Conservation (phyloP, 495 filamentous ascomycete species). For the Penicillium paradoxum region DNA sequence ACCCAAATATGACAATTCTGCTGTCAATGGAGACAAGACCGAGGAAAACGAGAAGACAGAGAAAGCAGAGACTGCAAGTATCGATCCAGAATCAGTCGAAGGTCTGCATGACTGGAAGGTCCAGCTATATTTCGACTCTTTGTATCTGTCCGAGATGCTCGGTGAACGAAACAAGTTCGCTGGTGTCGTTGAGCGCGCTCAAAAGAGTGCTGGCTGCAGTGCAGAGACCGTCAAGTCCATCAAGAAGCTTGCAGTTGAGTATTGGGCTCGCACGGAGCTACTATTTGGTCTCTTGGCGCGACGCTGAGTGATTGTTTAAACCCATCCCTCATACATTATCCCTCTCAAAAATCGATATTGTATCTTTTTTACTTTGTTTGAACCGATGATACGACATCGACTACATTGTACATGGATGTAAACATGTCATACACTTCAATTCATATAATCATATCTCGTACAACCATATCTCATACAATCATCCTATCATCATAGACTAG, state of each 20-base stretch:
- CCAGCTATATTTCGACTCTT: conserved; percentile 75
- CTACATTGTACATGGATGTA: neutral
- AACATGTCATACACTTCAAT: neutral
- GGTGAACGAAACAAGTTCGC: conserved; percentile 37
- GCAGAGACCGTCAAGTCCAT: conserved; percentile 44
- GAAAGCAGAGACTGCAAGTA: neutral
- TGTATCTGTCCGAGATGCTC: conserved; percentile 56
- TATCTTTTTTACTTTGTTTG: neutral
- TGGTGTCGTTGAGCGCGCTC: conserved; percentile 41
- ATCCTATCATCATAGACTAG: neutral
- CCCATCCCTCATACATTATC: neutral
- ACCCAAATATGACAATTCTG: neutral
- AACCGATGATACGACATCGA: neutral
- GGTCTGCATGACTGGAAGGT: conserved; percentile 51
- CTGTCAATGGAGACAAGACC: neutral
- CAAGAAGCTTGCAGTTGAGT: conserved; percentile 57
- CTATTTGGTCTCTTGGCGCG: conserved; percentile 58
- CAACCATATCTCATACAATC: neutral
- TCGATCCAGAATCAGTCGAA: conserved; percentile 3
- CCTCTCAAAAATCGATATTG: neutral
- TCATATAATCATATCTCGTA: conserved; percentile 1
- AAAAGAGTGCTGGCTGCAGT: conserved; percentile 42
- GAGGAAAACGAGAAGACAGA: neutral
- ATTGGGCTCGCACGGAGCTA: conserved; percentile 74
- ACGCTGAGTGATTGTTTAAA: conserved; percentile 4